These are phyloP conservation scores for Phytophthora parvispora DNA, from an alignment of 352 stramenopile genomes.

Conservation along the genomic window DNA sequence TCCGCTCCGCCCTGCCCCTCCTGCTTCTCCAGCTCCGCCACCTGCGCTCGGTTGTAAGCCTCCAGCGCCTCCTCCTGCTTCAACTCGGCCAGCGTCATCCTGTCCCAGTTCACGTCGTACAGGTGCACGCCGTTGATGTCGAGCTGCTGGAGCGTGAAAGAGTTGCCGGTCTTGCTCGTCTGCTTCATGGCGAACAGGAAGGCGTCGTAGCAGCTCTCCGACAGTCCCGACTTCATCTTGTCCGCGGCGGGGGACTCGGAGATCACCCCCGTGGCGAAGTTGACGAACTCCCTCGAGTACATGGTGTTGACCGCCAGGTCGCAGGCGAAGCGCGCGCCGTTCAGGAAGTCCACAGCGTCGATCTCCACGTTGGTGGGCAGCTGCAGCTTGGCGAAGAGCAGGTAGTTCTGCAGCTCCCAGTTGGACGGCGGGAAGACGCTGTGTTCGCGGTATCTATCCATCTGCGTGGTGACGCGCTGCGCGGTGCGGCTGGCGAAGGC, in stretches of 20 bases:
- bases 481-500: conserved; percentile 36
- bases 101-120: conserved; percentile 53
- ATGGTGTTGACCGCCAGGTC: conserved; percentile 62
- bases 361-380: conserved; percentile 59
- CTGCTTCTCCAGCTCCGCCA: conserved; percentile 43
- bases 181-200: conserved; percentile 68
- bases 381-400: conserved; percentile 61
- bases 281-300: conserved; percentile 66
- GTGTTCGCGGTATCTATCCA: conserved; percentile 41
- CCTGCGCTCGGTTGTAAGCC: conserved; percentile 43
- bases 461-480: conserved; percentile 20
- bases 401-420: conserved; percentile 41
- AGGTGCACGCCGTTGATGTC: conserved; percentile 66
- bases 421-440: conserved; percentile 49
- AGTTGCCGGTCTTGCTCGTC: conserved; percentile 55
- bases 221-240: conserved; percentile 45
- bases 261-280: conserved; percentile 53
- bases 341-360: conserved; percentile 59
- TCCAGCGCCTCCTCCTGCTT: conserved; percentile 53
- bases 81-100: conserved; percentile 52
- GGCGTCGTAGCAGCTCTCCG: conserved; percentile 55
- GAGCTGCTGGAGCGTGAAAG: conserved; percentile 56
- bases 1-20: conserved; percentile 9
- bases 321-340: conserved; percentile 58
- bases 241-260: conserved; percentile 48